These are phyloP conservation scores for Microstegium vimineum DNA, from an alignment of 176 grass and related monocot species.

Conservation along the genomic window DNA sequence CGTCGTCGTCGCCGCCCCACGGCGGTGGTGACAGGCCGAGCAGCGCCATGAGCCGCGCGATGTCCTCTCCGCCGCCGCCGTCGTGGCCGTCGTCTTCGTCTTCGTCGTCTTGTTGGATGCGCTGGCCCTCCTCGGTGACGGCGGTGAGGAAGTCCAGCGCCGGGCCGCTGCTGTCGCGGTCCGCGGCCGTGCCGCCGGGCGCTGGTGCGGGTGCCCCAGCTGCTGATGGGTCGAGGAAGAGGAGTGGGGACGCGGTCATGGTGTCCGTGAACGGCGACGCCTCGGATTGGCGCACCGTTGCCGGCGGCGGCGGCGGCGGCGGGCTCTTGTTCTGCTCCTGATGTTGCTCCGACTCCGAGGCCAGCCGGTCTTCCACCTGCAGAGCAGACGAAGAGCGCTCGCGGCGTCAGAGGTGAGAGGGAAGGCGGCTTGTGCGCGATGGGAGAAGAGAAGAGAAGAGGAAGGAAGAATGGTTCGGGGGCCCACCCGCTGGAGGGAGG, in stretches of 20 bases:
- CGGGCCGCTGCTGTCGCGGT: conserved; percentile 29
- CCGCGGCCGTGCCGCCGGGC: background rate
- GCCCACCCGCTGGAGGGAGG: conserved; percentile 44
- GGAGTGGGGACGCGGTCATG: conserved; percentile 36
- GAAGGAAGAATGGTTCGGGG: background rate
- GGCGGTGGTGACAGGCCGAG: conserved; percentile 30
- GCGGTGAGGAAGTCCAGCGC: conserved; percentile 55
- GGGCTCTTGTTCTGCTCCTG: background rate
- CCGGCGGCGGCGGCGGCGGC: background rate
- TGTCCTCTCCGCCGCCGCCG: conserved; percentile 22
- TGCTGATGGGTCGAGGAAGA: conserved; percentile 40
- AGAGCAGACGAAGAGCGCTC: background rate
- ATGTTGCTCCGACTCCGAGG: conserved; percentile 19
- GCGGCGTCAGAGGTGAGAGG: background rate
- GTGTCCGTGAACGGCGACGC: background rate
- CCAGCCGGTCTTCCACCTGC: conserved; percentile 49
- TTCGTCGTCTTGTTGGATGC: background rate
- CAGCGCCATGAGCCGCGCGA: conserved; percentile 47
- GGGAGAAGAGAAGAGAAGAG: background rate
- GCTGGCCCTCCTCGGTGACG: background rate
- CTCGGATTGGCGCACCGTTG: background rate
- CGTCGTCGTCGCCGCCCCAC: background rate
- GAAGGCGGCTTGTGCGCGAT: background rate
- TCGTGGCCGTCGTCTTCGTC: background rate
- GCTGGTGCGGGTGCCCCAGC: background rate